These are phyloP conservation scores for Exophiala bonariae DNA, from an alignment of 2,329 filamentous ascomycete genomes.

Conservation along the genomic window DNA sequence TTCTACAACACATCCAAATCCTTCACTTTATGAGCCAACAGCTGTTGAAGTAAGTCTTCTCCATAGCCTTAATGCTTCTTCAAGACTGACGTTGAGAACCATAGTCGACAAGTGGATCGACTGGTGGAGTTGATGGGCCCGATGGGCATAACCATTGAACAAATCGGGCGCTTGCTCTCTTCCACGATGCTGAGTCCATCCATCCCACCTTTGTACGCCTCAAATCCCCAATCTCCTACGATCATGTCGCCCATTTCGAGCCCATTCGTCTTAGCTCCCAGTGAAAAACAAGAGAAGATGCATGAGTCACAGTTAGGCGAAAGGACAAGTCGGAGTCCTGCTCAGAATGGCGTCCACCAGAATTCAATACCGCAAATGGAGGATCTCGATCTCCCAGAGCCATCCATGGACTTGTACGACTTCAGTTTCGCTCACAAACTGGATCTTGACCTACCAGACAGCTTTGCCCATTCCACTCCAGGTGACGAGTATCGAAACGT, in stretches of 20 bases:
- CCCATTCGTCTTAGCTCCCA: conserved; percentile 4
- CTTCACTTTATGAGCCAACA: conserved; percentile 4
- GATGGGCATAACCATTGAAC: neutral
- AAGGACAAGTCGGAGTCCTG: too few relatives aligned
- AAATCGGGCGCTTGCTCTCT: conserved; percentile 2
- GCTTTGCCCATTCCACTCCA: conserved; percentile 5
- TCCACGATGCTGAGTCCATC: conserved; percentile 7
- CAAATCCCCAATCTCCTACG: too few relatives aligned
- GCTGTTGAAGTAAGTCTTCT: conserved; percentile 6
- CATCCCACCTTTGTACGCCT: neutral
- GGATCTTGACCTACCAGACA: conserved; percentile 3
- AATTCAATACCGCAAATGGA: neutral
- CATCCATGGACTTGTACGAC: conserved; percentile 1
- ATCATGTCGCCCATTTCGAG: neutral
- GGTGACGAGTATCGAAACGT: conserved; percentile 14
- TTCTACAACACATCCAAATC: conserved; percentile 8
- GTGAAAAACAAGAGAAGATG: too few relatives aligned
- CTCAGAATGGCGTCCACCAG: neutral
- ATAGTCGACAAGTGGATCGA: conserved; percentile 8
- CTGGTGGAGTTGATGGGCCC: neutral
- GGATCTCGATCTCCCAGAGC: conserved; percentile 2
- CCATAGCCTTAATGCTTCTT: neutral
- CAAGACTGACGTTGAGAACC: neutral
- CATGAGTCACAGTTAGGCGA: too few relatives aligned
- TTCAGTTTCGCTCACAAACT: neutral